Evolutionary conservation across 352 stramenopile species (phyloP), one percentile per base, ranked within the genome.

Genomic region (Globisporangium irregulare): DNA sequence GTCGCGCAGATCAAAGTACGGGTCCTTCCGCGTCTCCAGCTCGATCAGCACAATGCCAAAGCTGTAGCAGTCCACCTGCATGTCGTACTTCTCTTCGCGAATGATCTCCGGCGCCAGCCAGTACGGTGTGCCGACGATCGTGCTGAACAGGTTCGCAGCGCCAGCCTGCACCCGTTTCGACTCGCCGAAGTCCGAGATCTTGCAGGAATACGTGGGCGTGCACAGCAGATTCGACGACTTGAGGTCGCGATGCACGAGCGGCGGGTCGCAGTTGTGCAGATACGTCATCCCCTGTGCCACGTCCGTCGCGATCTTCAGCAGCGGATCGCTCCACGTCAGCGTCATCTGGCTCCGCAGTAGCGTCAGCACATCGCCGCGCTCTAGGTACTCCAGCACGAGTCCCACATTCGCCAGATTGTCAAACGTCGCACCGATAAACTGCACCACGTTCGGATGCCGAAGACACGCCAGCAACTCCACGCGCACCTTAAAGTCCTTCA

Each of bases 11-110:
- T 93, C 83, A 54, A 84, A 75, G 62, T 95, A 95, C 50, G 87
- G 87, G 59, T 93, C 82, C 18, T 76, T 81, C 12, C 85, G 78
- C 5, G 85, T 91, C 69, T 93, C 87, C 22, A 95, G 80, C 71
- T 95, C 87, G 20, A 93, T 85, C 8, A 97, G 69, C 58, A 97
- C 91, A 46, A 96, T 88, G 27, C 86, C 87, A 78, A 95, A 96
- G 61, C 86, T 95, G 73, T 95, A 96, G 72, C 84, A 91, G 69
- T 96, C 89, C 12, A 94, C 87, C 71, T 93, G 84, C 4, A 81
- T 81, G 62, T 92, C 85, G 61, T 95, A 96, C 27, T 76, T 75
- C 63, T 93, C 86, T 68, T 94, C 84, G 9, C 87, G 84, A 1
- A 96, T 63, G 63, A 96, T 92, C 67, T 96, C 89, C 1, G 89